Evolutionary conservation across 1,139 yeast genomes (phyloP).

Genomic region (Kodamaea ohmeri): DNA sequence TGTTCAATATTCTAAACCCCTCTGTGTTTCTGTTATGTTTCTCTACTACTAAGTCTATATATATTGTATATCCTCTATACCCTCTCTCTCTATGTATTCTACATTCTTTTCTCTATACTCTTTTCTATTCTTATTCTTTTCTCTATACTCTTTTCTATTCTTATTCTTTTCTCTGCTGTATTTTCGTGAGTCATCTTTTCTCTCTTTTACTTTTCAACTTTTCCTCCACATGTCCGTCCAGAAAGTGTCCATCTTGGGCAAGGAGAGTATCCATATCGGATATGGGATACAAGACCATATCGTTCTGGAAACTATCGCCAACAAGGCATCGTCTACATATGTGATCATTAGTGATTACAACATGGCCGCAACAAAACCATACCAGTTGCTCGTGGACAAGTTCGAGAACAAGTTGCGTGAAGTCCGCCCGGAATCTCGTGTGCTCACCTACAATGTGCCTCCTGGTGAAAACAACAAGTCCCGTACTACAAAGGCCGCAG

Average conservation of each 20-base stretch:
- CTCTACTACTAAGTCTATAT: too few species aligned
- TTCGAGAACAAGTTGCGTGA: constrained; percentile 32
- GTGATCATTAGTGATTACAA: constrained; percentile 87
- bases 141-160: background rate
- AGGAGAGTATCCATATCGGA: constrained; percentile 88
- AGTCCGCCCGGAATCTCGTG: constrained; percentile 52
- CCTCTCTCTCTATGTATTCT: too few species aligned
- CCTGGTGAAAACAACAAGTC: constrained; percentile 95
- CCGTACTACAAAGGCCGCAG: constrained; percentile 84
- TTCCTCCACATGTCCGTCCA: constrained; percentile 29
- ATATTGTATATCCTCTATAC: too few species aligned
- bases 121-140: background rate
- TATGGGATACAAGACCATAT: constrained; percentile 77
- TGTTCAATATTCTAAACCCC: too few species aligned
- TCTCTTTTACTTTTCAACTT: background rate
- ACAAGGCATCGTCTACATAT: constrained; percentile 81
- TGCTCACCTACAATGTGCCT: constrained; percentile 70
- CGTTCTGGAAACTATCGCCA: constrained; percentile 60
- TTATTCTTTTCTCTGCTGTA: background rate
- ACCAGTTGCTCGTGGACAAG: constrained; percentile 32
- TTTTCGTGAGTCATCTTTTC: constrained; percentile 1
- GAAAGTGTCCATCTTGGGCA: constrained; percentile 73
- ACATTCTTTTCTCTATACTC: background rate
- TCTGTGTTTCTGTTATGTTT: too few species aligned
- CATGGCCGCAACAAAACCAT: constrained; percentile 67